These are phyloP conservation scores for Phlyctochytrium bullatum DNA, from an alignment of 192 early-diverging fungal species.

Conservation along the genomic window DNA sequence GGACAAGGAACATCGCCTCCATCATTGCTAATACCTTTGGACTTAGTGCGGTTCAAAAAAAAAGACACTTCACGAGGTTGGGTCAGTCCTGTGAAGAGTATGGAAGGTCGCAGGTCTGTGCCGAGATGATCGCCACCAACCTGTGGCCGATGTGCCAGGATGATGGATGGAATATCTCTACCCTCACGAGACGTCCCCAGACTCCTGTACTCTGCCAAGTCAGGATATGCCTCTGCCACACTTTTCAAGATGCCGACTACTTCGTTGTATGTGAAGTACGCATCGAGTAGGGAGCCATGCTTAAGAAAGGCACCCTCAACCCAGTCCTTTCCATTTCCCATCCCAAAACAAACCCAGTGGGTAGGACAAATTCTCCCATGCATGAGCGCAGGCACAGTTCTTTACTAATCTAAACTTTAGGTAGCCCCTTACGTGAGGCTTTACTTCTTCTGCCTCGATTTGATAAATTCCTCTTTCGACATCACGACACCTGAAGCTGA, in stretches of 20 bases:
- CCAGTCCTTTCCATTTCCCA: slow-evolving; percentile 3
- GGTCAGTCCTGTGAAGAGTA: slow-evolving; percentile 8
- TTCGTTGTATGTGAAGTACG: not conserved
- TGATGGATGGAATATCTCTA: slow-evolving; percentile 1
- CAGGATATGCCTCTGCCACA: not conserved
- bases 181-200: not conserved
- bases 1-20: not conserved
- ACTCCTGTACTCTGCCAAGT: not conserved
- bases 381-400: too few species aligned
- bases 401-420: too few species aligned
- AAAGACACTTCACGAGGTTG: slow-evolving; percentile 19
- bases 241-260: not conserved
- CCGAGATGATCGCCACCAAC: not conserved
- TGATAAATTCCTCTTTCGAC: slow-evolving; percentile 25
- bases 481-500: slow-evolving; percentile 18
- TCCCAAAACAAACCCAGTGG: too few species aligned
- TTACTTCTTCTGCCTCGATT: slow-evolving; percentile 15
- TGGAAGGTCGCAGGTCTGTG: slow-evolving; percentile 8
- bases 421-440: too few species aligned
- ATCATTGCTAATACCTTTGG: not conserved
- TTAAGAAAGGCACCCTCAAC: not conserved
- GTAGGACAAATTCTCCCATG: too few species aligned
- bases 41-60: too few species aligned
- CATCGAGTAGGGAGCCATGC: not conserved
- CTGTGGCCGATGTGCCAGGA: not conserved